These are phyloP conservation scores for Dothideomycetes sp. DNA, from an alignment of 2,329 filamentous ascomycete genomes.

Conservation along the genomic window DNA sequence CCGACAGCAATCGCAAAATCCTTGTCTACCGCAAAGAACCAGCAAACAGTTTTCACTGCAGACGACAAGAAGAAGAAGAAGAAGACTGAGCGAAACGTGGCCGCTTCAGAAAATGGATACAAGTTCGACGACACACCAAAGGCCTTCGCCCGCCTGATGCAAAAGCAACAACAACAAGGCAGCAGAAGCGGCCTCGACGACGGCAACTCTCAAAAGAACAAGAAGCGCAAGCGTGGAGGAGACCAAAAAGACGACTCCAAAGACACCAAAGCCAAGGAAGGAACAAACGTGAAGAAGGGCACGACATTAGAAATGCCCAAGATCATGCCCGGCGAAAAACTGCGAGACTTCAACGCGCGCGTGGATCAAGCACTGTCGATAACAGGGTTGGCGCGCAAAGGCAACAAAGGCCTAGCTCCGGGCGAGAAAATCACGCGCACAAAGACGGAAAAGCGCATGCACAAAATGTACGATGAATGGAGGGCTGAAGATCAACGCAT, in stretches of 20 bases:
- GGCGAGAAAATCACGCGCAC: constrained; percentile 63
- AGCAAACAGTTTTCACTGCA: constrained; percentile 25
- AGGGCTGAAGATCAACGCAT: constrained; percentile 68
- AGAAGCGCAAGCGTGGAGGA: constrained; percentile 29
- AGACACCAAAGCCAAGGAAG: constrained; percentile 17
- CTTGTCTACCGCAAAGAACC: constrained; percentile 44
- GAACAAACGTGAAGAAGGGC: constrained; percentile 1
- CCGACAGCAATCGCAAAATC: constrained; percentile 51
- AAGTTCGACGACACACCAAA: constrained; percentile 72
- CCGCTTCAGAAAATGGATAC: constrained; percentile 37
- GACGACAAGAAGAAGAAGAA: constrained; percentile 24
- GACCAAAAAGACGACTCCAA: constrained; percentile 16
- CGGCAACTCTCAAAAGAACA: constrained; percentile 47
- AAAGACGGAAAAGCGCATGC: constrained; percentile 73
- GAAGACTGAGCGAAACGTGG: constrained; percentile 20
- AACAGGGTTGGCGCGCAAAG: constrained; percentile 52
- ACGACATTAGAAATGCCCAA: constrained; percentile 43
- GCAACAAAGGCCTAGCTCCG: constrained; percentile 53
- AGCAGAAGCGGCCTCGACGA: constrained; percentile 54
- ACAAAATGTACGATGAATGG: constrained; percentile 50
- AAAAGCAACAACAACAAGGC: constrained; percentile 46
- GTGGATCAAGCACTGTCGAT: constrained; percentile 81
- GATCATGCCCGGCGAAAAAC: constrained; percentile 73
- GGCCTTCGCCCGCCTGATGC: constrained; percentile 80
- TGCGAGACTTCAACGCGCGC: constrained; percentile 71